phyloP scores from a whole-genome alignment of 768 basidiomycete genomes.

The Leccinum boreale region DNA sequence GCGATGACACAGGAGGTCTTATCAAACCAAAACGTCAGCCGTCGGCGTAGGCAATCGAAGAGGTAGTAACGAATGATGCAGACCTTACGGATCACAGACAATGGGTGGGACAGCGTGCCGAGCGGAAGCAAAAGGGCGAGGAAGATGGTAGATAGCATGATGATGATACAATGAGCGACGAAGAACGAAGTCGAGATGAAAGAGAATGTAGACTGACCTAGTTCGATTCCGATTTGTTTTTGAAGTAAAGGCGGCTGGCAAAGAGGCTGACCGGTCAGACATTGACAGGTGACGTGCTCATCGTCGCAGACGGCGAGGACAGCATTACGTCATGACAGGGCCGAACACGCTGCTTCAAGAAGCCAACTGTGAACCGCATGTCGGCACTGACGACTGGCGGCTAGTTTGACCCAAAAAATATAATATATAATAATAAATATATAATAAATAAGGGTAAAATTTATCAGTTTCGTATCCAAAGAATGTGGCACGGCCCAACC shows the following conservation, averaged over 20 bases:
- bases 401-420: neutral
- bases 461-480: conserved; percentile 28
- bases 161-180: conserved; percentile 13
- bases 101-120: conserved; percentile 16
- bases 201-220: neutral
- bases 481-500: conserved; percentile 31
- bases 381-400: neutral
- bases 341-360: conserved; percentile 5
- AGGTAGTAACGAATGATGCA: neutral
- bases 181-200: neutral
- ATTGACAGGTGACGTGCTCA: conserved; percentile 1
- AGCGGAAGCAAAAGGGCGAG: conserved; percentile 20
- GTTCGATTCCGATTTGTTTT: neutral
- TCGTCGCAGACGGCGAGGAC: conserved; percentile 21
- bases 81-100: conserved; percentile 13
- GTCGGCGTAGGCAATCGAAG: too few relatives aligned
- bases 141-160: conserved; percentile 18
- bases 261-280: conserved; percentile 2
- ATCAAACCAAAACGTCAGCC: neutral
- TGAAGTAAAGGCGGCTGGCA: conserved; percentile 13
- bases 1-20: conserved; percentile 24
- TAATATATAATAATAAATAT: neutral
- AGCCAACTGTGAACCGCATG: conserved; percentile 6
- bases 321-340: conserved; percentile 21
- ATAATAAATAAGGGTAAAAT: conserved; percentile 10